phyloP scores from a whole-genome alignment of 306 rosid species.

The Cajanus cajan region DNA sequence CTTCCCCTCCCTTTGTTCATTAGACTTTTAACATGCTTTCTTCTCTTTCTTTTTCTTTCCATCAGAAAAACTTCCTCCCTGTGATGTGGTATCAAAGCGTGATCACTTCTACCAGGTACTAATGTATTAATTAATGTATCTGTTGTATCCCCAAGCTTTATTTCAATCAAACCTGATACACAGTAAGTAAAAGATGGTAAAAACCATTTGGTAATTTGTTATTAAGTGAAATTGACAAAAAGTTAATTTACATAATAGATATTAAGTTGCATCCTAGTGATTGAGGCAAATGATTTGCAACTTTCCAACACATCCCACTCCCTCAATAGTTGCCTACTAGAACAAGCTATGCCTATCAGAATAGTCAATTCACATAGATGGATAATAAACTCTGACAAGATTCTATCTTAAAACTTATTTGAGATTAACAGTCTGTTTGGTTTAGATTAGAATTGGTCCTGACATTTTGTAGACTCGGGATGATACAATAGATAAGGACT shows the following conservation, averaged over 20 bases:
- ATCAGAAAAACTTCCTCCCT: constrained; percentile 73
- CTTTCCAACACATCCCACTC: background rate
- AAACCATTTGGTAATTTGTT: background rate
- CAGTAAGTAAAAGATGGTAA: background rate
- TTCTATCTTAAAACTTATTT: no score
- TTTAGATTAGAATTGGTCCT: no score
- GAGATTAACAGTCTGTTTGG: no score
- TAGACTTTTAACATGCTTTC: background rate
- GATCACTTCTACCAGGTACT: constrained; percentile 82
- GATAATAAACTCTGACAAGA: background rate
- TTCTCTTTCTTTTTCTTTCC: constrained; percentile 12
- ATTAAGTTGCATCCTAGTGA: background rate
- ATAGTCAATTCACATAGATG: background rate
- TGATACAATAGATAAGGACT: no score
- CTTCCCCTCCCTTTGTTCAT: background rate
- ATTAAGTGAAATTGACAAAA: background rate
- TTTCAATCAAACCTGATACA: background rate
- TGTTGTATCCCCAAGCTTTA: background rate
- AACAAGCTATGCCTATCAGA: background rate
- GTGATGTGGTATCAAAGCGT: constrained; percentile 75
- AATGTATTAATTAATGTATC: background rate
- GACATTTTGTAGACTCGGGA: no score
- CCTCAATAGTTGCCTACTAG: background rate
- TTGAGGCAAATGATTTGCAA: background rate
- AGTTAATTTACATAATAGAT: background rate